Base-by-base conservation (phyloP, 331 rosid genomes). In the Rosa hybrid region DNA sequence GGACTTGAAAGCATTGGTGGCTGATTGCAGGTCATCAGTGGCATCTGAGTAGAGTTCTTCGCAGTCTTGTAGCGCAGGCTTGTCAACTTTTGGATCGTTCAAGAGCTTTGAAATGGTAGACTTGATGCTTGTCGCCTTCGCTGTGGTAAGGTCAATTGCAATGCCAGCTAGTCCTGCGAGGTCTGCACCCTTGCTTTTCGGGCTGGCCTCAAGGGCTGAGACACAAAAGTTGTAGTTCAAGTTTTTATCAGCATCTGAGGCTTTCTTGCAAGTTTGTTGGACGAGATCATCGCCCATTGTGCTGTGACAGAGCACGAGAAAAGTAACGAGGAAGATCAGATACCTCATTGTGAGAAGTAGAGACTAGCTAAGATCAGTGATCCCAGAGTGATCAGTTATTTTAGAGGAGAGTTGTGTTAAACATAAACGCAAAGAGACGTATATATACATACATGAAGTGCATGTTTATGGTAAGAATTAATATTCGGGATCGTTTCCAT, bases 211-310 rank as follows among this genome's bases (percentile, higher is more conserved):
- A 2, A 91, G 89, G 78, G 76, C 63, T 14, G 79, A 13, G 14
- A 86, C 86, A 60, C 97, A 91, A 21, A 91, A 84, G 38, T 79
- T 74, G 71, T 81, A 86, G 78, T 75, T 77, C 13, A 90, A 50
- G 56, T 79, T 80, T 65, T 90, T 90, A 67, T 88, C 89, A 39
- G 39, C 27, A 18, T 82, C 74, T 5, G 92, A 78, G 5, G 96
- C 96, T 5, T 77, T 60, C n/a, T 2, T 75, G 87, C 96, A 91
- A 3, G 91, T 84, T 34, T 63, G 74, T 34, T 34, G 38, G 60
- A 91, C 68, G n/a, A 86, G 64, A 18, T 81, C 65, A 1, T 12
- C 41, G 13, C 77, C 62, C n/a, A 44, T 74, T 20, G 86, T 75
- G 12, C 5, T 44, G 20, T 85, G 81, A 56, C 75, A 75, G n/a